phyloP scores from a whole-genome alignment of 1,139 yeast species.

The Yamadazyma spencermartinsiae region DNA sequence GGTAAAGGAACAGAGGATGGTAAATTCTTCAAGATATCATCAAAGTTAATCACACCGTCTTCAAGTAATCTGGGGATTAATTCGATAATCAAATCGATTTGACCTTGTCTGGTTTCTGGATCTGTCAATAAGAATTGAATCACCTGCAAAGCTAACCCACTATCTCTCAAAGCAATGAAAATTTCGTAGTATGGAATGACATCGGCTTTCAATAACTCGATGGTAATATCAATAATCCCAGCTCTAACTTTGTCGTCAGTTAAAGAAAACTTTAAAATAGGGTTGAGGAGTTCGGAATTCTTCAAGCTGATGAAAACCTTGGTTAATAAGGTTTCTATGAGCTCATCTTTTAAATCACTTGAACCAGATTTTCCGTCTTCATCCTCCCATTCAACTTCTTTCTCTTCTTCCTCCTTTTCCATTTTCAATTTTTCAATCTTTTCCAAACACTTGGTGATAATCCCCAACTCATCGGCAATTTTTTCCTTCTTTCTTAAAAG shows the following conservation, averaged over 20 bases:
- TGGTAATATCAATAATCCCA: constrained; percentile 25
- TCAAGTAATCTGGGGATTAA: constrained; percentile 27
- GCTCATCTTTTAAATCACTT: constrained; percentile 13
- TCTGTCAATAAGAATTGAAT: constrained; percentile 28
- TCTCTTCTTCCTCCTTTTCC: constrained; percentile 9
- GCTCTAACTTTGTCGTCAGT: constrained; percentile 32
- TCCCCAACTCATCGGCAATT: constrained; percentile 13
- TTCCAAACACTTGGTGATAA: constrained; percentile 14
- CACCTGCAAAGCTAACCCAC: constrained; percentile 34
- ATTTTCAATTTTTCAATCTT: constrained; percentile 13
- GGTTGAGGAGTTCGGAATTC: constrained; percentile 31
- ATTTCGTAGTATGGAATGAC: constrained; percentile 37
- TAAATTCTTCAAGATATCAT: constrained; percentile 10
- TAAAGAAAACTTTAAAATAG: constrained; percentile 27
- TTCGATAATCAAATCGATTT: constrained; percentile 27
- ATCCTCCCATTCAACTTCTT: constrained; percentile 5
- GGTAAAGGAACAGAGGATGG: constrained; percentile 5
- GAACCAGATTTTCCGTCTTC: constrained; percentile 5
- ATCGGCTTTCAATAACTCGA: constrained; percentile 28
- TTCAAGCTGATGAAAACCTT: constrained; percentile 29
- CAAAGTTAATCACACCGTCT: constrained; percentile 13
- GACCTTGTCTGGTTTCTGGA: constrained; percentile 30
- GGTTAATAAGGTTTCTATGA: constrained; percentile 23
- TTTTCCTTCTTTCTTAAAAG: constrained; percentile 9
- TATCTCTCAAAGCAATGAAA: constrained; percentile 30